Evolutionary conservation across 768 basidiomycete species (phyloP).

Genomic region (Kwoniella dendrophila): DNA sequence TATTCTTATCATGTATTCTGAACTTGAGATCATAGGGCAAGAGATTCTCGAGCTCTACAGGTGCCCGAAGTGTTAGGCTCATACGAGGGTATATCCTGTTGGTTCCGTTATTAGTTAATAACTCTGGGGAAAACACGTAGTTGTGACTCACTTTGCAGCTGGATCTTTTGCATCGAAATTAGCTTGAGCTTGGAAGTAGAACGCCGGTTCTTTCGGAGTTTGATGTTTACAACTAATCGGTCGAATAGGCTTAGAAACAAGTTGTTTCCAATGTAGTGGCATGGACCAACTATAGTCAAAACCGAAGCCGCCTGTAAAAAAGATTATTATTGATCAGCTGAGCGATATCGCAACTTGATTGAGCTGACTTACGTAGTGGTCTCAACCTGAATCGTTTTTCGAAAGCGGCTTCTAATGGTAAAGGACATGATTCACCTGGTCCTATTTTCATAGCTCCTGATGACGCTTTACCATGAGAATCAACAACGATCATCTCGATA

Average conservation of each 20-base stretch:
- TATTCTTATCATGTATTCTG: conserved; percentile 94
- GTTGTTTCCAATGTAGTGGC: conserved; percentile 83
- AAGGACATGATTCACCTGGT: conserved; percentile 82
- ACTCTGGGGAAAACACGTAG: not conserved
- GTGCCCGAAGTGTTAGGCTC: conserved; percentile 81
- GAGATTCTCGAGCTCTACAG: conserved; percentile 92
- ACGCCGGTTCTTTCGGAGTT: conserved; percentile 79
- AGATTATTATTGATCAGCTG: no score
- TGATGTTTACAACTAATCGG: conserved; percentile 83
- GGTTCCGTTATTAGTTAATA: not conserved
- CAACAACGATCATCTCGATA: conserved; percentile 85
- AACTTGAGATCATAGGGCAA: conserved; percentile 92
- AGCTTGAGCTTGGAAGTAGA: conserved; percentile 91
- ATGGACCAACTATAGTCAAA: conserved; percentile 94
- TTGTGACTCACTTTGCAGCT: conserved; percentile 62
- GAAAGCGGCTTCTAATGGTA: conserved; percentile 87
- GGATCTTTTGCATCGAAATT: conserved; percentile 70
- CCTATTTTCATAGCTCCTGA: conserved; percentile 82
- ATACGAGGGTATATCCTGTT: conserved; percentile 80
- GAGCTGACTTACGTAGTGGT: conserved; percentile 87
- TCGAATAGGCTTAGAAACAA: conserved; percentile 68
- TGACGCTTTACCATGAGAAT: conserved; percentile 77
- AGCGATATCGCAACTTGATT: no score
- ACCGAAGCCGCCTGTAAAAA: conserved; percentile 70
- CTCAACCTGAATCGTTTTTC: conserved; percentile 79